Evolutionary conservation across 202 grass and related monocot genomes (phyloP).

Genomic region (Dendrocalamus latiflorus): DNA sequence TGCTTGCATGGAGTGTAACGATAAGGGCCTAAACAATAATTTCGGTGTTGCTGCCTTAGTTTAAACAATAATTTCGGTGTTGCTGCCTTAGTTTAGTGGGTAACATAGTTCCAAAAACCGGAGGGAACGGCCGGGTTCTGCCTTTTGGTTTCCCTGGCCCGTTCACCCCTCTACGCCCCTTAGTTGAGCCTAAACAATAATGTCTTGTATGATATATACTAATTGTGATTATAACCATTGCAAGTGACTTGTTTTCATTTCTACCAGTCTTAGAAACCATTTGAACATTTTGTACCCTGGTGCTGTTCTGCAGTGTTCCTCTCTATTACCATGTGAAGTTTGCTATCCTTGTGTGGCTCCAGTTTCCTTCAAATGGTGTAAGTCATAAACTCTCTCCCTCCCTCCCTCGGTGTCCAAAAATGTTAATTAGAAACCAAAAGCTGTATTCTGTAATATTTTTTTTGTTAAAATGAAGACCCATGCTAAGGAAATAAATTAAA

Average conservation of each 20-base stretch:
- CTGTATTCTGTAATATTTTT: background rate
- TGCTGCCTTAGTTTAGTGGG: background rate
- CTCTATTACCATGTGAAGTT: slow-evolving; percentile 79
- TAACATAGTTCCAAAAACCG: background rate
- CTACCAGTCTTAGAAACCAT: background rate
- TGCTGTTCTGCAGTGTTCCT: slow-evolving; percentile 69
- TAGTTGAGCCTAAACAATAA: background rate
- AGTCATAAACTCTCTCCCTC: slow-evolving; percentile 16
- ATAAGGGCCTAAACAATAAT: background rate
- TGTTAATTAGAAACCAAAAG: background rate
- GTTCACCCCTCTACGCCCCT: background rate
- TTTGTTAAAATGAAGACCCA: background rate
- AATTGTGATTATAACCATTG: background rate
- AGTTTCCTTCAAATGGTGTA: slow-evolving; percentile 74
- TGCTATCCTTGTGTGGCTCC: slow-evolving; percentile 80
- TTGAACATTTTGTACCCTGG: slow-evolving; percentile 9
- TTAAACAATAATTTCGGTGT: no score
- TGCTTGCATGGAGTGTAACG: background rate
- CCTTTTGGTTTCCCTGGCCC: background rate
- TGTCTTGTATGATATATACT: background rate
- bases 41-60: no score
- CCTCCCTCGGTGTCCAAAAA: background rate
- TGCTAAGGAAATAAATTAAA: background rate
- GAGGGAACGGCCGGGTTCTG: background rate
- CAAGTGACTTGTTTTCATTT: background rate